phyloP scores from a whole-genome alignment of 2,329 filamentous ascomycete genomes.

The Clonostachys chloroleuca region DNA sequence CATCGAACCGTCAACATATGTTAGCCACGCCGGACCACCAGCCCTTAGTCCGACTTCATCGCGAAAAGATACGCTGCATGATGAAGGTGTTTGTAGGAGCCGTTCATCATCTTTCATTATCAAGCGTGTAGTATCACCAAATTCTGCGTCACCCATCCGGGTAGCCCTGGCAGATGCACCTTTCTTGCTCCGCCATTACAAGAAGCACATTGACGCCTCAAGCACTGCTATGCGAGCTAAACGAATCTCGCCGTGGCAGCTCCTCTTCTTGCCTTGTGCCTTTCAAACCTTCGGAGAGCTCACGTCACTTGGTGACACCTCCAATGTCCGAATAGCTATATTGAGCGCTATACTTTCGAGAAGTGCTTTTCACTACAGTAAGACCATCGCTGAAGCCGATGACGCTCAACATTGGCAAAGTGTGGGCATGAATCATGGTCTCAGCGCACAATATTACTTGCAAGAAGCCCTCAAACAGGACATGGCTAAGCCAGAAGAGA shows the following conservation, averaged over 20 bases:
- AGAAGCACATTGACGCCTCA: constrained; percentile 16
- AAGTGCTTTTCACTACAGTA: constrained; percentile 33
- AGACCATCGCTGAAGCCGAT: constrained; percentile 2
- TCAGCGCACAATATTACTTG: constrained; percentile 19
- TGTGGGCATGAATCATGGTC: constrained; percentile 17
- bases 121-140: constrained; percentile 1
- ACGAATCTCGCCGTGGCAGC: constrained; percentile 37
- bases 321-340: constrained; percentile 27
- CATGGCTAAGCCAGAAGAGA: constrained; percentile 19
- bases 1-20: no score
- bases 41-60: no score
- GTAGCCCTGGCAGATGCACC: no score
- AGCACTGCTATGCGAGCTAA: constrained; percentile 17
- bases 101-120: background rate
- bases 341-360: constrained; percentile 34
- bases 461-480: constrained; percentile 26
- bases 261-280: constrained; percentile 32
- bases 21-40: no score
- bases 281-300: constrained; percentile 34
- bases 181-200: constrained; percentile 18
- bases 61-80: no score
- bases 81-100: no score
- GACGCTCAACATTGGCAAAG: constrained; percentile 13
- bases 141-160: no score
- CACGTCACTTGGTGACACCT: constrained; percentile 28